These are phyloP conservation scores for Apiotrichum brassicae DNA, from an alignment of 1,284 basidiomycete species.

Conservation along the genomic window DNA sequence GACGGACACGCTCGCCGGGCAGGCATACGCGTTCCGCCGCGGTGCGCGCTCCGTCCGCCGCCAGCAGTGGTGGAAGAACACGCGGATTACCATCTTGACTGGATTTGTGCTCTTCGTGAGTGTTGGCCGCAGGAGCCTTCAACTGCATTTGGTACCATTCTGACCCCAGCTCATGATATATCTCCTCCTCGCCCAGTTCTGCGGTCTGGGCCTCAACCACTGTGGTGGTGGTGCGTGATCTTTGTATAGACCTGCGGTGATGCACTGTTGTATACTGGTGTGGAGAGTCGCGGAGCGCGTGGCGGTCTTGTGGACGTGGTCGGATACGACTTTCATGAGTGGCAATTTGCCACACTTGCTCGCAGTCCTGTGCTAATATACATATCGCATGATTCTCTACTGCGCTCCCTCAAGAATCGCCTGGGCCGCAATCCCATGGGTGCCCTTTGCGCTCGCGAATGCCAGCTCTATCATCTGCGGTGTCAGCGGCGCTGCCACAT, in stretches of 20 bases:
- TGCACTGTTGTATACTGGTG: slow-evolving; percentile 14
- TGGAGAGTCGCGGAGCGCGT: too few relatives aligned
- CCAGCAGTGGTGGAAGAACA: slow-evolving; percentile 97
- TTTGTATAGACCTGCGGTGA: not conserved
- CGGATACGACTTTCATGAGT: too few relatives aligned
- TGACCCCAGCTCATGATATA: slow-evolving; percentile 61
- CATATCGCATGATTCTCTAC: not conserved
- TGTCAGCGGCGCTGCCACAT: not conserved
- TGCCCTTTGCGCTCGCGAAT: slow-evolving; percentile 20
- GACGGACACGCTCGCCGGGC: slow-evolving; percentile 90
- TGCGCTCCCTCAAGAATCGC: slow-evolving; percentile 23
- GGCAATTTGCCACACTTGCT: too few relatives aligned
- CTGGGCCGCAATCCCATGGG: slow-evolving; percentile 30
- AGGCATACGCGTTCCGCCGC: slow-evolving; percentile 91
- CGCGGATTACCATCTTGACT: slow-evolving; percentile 64
- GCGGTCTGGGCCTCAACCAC: slow-evolving; percentile 55
- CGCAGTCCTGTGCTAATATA: too few relatives aligned
- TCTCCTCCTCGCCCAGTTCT: slow-evolving; percentile 75
- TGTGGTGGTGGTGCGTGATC: slow-evolving; percentile 11
- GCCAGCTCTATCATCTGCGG: slow-evolving; percentile 35
- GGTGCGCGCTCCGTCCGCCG: slow-evolving; percentile 78
- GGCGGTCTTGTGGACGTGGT: too few relatives aligned
- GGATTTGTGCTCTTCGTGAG: slow-evolving; percentile 69
- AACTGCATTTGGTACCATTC: slow-evolving; percentile 4
- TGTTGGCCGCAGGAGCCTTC: too few relatives aligned